A percentile compares a stretch with the other conserved stretches of the same genome.
phyloP scores from a whole-genome alignment of 345 rosid genomes.

The Pistacia vera region DNA sequence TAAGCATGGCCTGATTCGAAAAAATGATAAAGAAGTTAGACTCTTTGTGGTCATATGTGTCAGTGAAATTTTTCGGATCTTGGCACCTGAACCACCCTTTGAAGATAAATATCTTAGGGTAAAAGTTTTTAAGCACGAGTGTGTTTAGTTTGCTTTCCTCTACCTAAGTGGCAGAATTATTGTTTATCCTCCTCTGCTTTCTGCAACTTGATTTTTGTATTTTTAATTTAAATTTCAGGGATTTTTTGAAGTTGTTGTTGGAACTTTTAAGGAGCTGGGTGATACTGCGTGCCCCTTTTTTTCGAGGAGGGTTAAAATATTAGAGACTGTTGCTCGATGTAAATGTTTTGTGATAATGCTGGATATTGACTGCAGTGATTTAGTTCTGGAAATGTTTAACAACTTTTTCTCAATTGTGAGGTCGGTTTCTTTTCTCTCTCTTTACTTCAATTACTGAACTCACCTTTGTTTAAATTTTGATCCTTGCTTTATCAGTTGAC shows the following conservation, averaged over 20 bases:
- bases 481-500: background rate
- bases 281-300: conserved; percentile 73
- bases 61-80: conserved; percentile 68
- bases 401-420: conserved; percentile 75
- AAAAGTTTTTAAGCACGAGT: background rate
- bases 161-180: background rate
- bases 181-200: background rate
- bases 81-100: conserved; percentile 86
- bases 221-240: conserved; percentile 46
- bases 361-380: conserved; percentile 63
- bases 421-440: conserved; percentile 38
- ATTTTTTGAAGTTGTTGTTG: conserved; percentile 60
- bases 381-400: conserved; percentile 73
- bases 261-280: conserved; percentile 67
- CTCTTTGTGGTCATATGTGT: conserved; percentile 77
- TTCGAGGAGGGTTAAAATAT: conserved; percentile 73
- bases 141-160: background rate
- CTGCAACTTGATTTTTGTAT: conserved; percentile 1
- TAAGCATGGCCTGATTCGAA: conserved; percentile 60
- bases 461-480: background rate
- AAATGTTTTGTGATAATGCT: conserved; percentile 80
- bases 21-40: conserved; percentile 70
- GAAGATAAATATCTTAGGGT: conserved; percentile 76
- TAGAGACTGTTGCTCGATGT: conserved; percentile 75
- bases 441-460: background rate